phyloP scores from a whole-genome alignment of 2,329 filamentous ascomycete species.

The Apiospora kogelbergensis region DNA sequence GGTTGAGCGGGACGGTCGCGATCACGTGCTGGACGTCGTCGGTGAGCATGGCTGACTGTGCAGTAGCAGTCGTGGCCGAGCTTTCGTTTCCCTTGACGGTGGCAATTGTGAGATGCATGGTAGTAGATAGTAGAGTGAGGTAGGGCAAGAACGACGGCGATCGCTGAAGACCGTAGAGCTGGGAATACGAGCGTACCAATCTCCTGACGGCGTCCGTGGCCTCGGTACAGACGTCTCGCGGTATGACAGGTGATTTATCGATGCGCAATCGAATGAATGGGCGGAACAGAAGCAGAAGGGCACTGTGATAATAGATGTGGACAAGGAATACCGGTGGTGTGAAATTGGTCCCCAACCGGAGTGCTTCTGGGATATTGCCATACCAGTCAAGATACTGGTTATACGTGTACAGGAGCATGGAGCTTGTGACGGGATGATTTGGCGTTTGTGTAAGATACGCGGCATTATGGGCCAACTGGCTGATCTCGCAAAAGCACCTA shows the following conservation, averaged over 20 bases:
- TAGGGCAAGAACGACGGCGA: conserved; percentile 63
- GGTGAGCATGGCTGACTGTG: no score
- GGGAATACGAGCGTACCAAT: conserved; percentile 55
- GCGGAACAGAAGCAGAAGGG: conserved; percentile 71
- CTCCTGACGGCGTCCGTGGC: conserved; percentile 60
- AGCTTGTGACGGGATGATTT: conserved; percentile 61
- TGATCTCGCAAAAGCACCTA: conserved; percentile 69
- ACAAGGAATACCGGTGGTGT: conserved; percentile 72
- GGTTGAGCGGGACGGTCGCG: conserved; percentile 24
- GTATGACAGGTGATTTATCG: conserved; percentile 61
- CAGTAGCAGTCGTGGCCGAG: conserved; percentile 39
- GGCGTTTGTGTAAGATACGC: conserved; percentile 71
- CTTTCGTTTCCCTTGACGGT: conserved; percentile 17
- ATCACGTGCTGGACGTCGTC: no score
- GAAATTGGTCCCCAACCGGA: conserved; percentile 66
- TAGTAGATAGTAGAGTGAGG: conserved; percentile 57
- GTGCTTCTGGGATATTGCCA: conserved; percentile 61
- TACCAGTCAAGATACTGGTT: conserved; percentile 75
- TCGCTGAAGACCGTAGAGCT: conserved; percentile 56
- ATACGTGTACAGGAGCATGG: conserved; percentile 63
- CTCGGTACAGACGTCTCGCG: conserved; percentile 65
- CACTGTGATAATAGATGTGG: conserved; percentile 72
- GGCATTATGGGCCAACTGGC: conserved; percentile 71
- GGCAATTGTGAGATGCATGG: conserved; percentile 54
- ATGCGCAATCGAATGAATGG: conserved; percentile 67